A percentile compares a stretch with the other conserved stretches of the same genome.
These are phyloP conservation scores for Aspergillus fumigatus DNA, from an alignment of 2,329 filamentous ascomycete species.

Conservation along the genomic window DNA sequence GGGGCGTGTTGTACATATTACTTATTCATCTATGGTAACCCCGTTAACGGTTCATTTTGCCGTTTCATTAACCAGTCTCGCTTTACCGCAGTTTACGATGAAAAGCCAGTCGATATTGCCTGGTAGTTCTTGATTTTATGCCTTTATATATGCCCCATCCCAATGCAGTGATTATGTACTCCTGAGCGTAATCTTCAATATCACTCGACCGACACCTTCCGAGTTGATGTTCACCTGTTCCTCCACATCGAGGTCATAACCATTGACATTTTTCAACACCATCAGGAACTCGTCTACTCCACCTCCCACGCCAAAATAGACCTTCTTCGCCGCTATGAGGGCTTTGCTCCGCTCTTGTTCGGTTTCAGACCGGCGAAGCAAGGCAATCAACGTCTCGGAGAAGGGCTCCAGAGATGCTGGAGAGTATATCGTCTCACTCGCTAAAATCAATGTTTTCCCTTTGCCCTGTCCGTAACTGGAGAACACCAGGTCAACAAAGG, in stretches of 20 bases:
- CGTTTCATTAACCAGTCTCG: background rate
- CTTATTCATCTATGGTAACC: constrained; percentile 22
- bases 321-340: constrained; percentile 58
- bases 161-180: background rate
- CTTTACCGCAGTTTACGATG: background rate
- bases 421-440: constrained; percentile 62
- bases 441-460: constrained; percentile 49
- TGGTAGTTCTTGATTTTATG: background rate
- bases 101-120: background rate
- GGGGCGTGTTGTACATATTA: constrained; percentile 35
- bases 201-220: constrained; percentile 41
- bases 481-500: constrained; percentile 41
- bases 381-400: constrained; percentile 48
- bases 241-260: constrained; percentile 24
- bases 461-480: constrained; percentile 27
- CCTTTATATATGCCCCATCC: background rate
- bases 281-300: constrained; percentile 57
- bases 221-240: constrained; percentile 36
- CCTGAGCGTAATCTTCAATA: constrained; percentile 34
- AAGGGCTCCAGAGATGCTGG: constrained; percentile 52
- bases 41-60: constrained; percentile 25
- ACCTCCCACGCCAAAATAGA: constrained; percentile 64
- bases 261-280: constrained; percentile 25
- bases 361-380: constrained; percentile 42
- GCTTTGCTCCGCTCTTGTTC: constrained; percentile 37